Evolutionary conservation across 495 filamentous ascomycete species (phyloP), one percentile per base, ranked within the genome.

Genomic region (Emericellopsis terricola): DNA sequence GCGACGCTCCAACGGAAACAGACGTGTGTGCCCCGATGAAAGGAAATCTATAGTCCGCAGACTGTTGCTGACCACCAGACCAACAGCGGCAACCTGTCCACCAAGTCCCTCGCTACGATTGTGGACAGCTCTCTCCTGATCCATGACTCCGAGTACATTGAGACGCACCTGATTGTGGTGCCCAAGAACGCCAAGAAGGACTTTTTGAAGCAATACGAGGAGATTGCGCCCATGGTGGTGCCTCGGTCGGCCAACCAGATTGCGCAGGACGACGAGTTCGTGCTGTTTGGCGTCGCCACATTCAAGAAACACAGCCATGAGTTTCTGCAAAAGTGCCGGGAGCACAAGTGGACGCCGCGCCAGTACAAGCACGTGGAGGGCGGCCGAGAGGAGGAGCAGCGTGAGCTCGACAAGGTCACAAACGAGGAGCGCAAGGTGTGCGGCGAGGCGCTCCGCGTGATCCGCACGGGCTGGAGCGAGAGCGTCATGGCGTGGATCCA

Each of bases 401-500:
- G 68, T 46, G 87, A 96, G 57, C 68, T 91, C 16, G 77, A 82
- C 40, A 69, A 73, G 32, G 73, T 93, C 23, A 63, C 67, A 34
- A 73, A 68, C 35, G 79, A 92, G 46, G 84, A 92, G 58, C 62
- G 72, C 49, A 91, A 85, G 57, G 57, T 92, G 3, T 89, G 81
- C 73, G 81, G 78, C 3, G 85, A 96, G 57, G 84, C 84, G n/a
- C 51, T 97, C 47, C 63, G 82, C 32, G 61, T 94, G 31, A 82
- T 76, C 6, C 65, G 82, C 40, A 91, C 81, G 15, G 82, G 80
- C 18, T 96, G 87, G 69, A 84, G 84, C 43, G 91, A 97, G 53
- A 73, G 73, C 31, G 83, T 91, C 39, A 93, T 93, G 84, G 76
- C 84, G 36, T 91, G 82, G 86, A 62, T 85, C 8, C 91, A 96